phyloP scores from a whole-genome alignment of 805 yeast genomes.

The Saccharomyces jurei region DNA sequence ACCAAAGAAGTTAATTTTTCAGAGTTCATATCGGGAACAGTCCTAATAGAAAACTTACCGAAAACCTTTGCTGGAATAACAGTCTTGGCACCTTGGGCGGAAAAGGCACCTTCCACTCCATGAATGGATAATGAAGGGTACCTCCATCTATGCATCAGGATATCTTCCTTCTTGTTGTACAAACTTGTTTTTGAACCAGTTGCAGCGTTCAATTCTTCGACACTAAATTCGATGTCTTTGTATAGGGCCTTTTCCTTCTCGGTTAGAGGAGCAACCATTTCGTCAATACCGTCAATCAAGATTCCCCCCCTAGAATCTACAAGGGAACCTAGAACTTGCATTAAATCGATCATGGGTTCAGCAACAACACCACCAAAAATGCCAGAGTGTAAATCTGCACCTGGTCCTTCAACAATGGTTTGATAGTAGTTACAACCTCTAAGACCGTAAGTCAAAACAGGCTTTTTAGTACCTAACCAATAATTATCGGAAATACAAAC shows the following conservation, averaged over 20 bases:
- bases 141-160: conserved; percentile 98
- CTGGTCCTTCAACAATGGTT: conserved; percentile 76
- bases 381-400: conserved; percentile 96
- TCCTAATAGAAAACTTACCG: conserved; percentile 95
- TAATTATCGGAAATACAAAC: conserved; percentile 96
- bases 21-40: conserved; percentile 89
- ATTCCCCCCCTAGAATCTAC: conserved; percentile 81
- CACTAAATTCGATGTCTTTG: conserved; percentile 76
- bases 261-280: conserved; percentile 92
- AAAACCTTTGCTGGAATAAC: conserved; percentile 91
- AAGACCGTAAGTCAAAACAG: conserved; percentile 93
- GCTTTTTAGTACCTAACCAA: conserved; percentile 96
- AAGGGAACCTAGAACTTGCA: conserved; percentile 64
- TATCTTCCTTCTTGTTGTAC: conserved; percentile 68
- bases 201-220: conserved; percentile 79
- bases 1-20: conserved; percentile 72
- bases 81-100: conserved; percentile 92
- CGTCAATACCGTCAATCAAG: conserved; percentile 77
- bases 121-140: conserved; percentile 92
- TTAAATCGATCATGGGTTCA: conserved; percentile 93
- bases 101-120: conserved; percentile 97
- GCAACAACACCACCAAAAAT: conserved; percentile 95
- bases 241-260: conserved; percentile 70
- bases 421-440: conserved; percentile 95
- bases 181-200: conserved; percentile 81